A percentile compares a stretch with the other conserved stretches of the same genome.
Conservation (phyloP, 768 basidiomycete species). For the Mrakia hoshinonis region DNA sequence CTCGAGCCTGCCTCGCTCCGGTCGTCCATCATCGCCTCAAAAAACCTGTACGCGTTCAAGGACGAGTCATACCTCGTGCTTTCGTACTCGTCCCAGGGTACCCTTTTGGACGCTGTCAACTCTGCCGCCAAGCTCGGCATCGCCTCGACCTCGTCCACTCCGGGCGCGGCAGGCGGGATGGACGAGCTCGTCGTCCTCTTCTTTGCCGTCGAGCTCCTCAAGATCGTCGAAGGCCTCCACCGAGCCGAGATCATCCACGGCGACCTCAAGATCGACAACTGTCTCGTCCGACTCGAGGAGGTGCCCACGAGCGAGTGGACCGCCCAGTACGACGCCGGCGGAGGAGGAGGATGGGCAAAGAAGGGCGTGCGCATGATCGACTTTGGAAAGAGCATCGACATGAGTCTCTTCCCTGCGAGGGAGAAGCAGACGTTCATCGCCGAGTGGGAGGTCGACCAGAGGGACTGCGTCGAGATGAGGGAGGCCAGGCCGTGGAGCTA, state of each 20-base stretch:
- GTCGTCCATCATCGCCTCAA: constrained; percentile 64
- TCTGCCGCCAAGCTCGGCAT: constrained; percentile 65
- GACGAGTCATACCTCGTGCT: constrained; percentile 88
- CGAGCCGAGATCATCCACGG: constrained; percentile 81
- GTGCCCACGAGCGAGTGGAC: constrained; percentile 62
- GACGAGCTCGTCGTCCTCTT: constrained; percentile 92
- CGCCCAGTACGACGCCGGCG: constrained; percentile 63
- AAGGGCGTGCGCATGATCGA: constrained; percentile 93
- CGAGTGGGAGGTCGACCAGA: constrained; percentile 79
- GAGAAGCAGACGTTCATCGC: constrained; percentile 67
- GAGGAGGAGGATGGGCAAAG: constrained; percentile 71
- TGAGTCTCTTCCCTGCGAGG: constrained; percentile 57
- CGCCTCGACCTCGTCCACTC: constrained; percentile 51
- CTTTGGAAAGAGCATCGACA: constrained; percentile 92
- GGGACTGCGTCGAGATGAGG: constrained; percentile 86
- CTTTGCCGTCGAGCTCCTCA: constrained; percentile 84
- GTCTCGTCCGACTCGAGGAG: constrained; percentile 64
- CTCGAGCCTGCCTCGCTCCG: constrained; percentile 52
- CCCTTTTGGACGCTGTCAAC: constrained; percentile 85
- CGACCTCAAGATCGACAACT: constrained; percentile 98
- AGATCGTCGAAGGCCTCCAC: constrained; percentile 74
- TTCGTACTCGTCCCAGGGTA: constrained; percentile 82
- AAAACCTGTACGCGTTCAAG: constrained; percentile 67
- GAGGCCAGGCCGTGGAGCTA: constrained; percentile 80
- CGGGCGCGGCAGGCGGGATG: constrained; percentile 50